Base-by-base conservation (phyloP, 1,139 yeast species). In the Scheffersomyces parashehatae region DNA sequence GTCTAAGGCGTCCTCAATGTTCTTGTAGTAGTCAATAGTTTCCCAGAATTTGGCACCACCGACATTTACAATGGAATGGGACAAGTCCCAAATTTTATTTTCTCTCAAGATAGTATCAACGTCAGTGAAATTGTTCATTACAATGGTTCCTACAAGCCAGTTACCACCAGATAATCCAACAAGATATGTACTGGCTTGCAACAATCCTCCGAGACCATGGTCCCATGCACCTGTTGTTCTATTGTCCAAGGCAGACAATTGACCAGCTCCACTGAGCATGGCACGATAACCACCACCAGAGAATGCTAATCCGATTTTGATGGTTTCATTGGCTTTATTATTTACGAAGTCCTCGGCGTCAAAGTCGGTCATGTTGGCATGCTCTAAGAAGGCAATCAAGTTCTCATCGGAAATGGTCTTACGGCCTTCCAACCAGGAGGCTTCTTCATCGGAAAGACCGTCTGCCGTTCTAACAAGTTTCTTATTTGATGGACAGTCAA, bases 131-230 rank as follows among this genome's bases (percentile, higher is more conserved):
- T 88, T 87, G 64, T 90, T 89, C 65, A 82, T 73, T n/a, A 83
- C 87, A 39, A 89, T 63, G 9, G 95, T 78, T 3, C 95, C 91
- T 10, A 88, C 81, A 41, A 89, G 72, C 97, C 97, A 89, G 52
- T 79, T 77, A 41, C 96, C 96, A 37, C 97, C 97, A 0, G 95
- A 85, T 37, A 90, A 72, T 33, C 96, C 97, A 1, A 86, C 75
- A 37, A 89, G 58, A 60, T 88, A 89, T 1, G 95, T 82, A 1
- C 93, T 61, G 2, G 85, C 70, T 55, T 90, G 89, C 40, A 87
- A 69, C 42, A 89, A 67, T 2, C 96, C 95, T 29, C 96, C 96
- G 40, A 89, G 64, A 0, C 95, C 95, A 41, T 73, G 64, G 4
- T 79, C 77, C 28, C 68, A 67, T 11, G 85, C 75, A 38, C 80